Conservation (phyloP, 2,329 filamentous ascomycete genomes). For the Ilyonectria destructans region DNA sequence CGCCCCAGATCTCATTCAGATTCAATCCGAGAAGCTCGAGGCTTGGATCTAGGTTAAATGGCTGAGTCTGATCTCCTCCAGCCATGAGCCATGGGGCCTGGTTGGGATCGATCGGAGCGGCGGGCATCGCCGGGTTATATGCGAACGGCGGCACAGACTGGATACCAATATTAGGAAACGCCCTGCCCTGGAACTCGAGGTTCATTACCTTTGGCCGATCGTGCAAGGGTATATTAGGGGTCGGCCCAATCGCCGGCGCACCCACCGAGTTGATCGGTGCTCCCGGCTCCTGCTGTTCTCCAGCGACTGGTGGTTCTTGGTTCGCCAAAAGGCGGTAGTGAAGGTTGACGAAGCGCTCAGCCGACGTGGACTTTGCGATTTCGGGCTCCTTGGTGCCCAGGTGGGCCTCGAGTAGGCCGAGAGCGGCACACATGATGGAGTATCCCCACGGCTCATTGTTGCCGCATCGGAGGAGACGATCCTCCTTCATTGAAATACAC, state of each 20-base stretch:
- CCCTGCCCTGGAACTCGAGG: slow-evolving; percentile 46
- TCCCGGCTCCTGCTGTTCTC: slow-evolving; percentile 48
- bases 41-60: slow-evolving; percentile 68
- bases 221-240: slow-evolving; percentile 54
- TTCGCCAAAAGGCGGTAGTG: slow-evolving; percentile 72
- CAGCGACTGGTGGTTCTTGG: slow-evolving; percentile 63
- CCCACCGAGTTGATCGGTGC: slow-evolving; percentile 45
- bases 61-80: slow-evolving; percentile 52
- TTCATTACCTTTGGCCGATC: slow-evolving; percentile 59
- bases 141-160: slow-evolving; percentile 62
- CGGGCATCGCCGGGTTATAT: slow-evolving; percentile 55
- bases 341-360: slow-evolving; percentile 72
- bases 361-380: slow-evolving; percentile 71
- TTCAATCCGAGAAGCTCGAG: slow-evolving; percentile 69
- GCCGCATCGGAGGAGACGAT: slow-evolving; percentile 73
- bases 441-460: slow-evolving; percentile 78
- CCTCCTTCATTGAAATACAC: slow-evolving; percentile 74
- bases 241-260: slow-evolving; percentile 47
- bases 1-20: slow-evolving; percentile 71
- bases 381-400: slow-evolving; percentile 71
- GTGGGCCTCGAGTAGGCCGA: slow-evolving; percentile 73
- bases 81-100: slow-evolving; percentile 55
- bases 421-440: slow-evolving; percentile 74
- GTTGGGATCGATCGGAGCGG: slow-evolving; percentile 55
- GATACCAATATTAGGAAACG: slow-evolving; percentile 50